Conservation (phyloP, 2,329 filamentous ascomycete species). For the Colletotrichum noveboracense region DNA sequence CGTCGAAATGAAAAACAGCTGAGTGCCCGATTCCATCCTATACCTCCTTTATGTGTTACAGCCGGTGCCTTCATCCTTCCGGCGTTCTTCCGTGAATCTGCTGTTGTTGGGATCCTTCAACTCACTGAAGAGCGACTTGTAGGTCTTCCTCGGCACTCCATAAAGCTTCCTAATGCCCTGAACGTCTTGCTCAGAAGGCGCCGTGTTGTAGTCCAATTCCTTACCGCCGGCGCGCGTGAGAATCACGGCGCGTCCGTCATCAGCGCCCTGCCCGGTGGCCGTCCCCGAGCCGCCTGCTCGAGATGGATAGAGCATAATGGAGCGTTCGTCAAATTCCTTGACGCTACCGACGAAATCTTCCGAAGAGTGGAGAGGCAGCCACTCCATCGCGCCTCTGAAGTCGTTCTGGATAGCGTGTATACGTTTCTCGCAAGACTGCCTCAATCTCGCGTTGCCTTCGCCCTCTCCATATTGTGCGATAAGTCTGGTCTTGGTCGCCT, state of each 20-base stretch:
- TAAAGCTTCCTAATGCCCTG: background rate
- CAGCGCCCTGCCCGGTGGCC: background rate
- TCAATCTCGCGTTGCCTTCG: background rate
- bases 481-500: background rate
- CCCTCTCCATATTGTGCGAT: background rate
- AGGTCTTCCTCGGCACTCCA: background rate
- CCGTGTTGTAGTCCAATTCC: background rate
- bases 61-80: background rate
- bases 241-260: background rate
- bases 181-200: background rate
- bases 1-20: background rate
- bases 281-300: background rate
- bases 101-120: background rate
- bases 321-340: background rate
- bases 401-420: background rate
- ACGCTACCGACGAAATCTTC: background rate
- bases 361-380: background rate
- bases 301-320: background rate
- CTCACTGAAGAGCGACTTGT: background rate
- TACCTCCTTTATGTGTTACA: background rate
- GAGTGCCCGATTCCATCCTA: background rate
- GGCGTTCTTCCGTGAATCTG: background rate
- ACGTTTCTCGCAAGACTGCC: background rate
- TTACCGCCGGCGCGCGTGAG: background rate
- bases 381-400: background rate